Evolutionary conservation across 2,329 filamentous ascomycete genomes (phyloP).

Genomic region (Ramularia collo-cygni): DNA sequence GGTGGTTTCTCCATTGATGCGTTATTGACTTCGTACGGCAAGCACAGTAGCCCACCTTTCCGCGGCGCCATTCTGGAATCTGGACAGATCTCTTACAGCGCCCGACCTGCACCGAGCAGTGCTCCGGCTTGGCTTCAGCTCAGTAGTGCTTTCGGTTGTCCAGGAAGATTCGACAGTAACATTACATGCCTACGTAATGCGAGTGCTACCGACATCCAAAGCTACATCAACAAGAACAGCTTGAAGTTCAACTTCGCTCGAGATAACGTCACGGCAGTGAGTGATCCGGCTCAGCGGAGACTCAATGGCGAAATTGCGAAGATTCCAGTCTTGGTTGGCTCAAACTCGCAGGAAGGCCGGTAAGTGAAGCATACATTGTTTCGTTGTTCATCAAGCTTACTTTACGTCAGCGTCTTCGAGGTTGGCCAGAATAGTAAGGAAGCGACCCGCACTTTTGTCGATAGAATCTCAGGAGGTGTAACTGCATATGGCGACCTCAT

Average conservation of each 20-base stretch:
- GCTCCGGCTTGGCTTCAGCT: conserved; percentile 23
- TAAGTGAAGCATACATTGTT: conserved; percentile 10
- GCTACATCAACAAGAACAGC: conserved; percentile 25
- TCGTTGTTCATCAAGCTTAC: background rate
- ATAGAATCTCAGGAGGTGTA: conserved; percentile 14
- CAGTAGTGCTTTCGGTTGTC: conserved; percentile 23
- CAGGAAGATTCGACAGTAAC: conserved; percentile 20
- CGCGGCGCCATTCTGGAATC: conserved; percentile 30
- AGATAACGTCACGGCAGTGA: conserved; percentile 30
- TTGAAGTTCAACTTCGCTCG: conserved; percentile 27
- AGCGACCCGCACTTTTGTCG: conserved; percentile 17
- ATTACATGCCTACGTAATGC: conserved; percentile 28
- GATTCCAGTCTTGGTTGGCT: conserved; percentile 31
- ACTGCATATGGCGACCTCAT: conserved; percentile 20
- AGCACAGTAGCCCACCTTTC: conserved; percentile 26
- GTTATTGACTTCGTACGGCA: conserved; percentile 26
- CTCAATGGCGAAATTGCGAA: conserved; percentile 26
- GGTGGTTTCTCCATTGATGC: conserved; percentile 29
- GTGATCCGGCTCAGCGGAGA: conserved; percentile 23
- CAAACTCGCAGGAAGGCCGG: conserved; percentile 32
- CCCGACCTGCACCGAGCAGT: conserved; percentile 10
- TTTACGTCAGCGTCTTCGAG: conserved; percentile 23
- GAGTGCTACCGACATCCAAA: conserved; percentile 26
- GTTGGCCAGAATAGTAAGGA: conserved; percentile 21
- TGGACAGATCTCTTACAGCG: conserved; percentile 26